phyloP scores from a whole-genome alignment of 2,329 filamentous ascomycete species.

The Alternaria postmessia region DNA sequence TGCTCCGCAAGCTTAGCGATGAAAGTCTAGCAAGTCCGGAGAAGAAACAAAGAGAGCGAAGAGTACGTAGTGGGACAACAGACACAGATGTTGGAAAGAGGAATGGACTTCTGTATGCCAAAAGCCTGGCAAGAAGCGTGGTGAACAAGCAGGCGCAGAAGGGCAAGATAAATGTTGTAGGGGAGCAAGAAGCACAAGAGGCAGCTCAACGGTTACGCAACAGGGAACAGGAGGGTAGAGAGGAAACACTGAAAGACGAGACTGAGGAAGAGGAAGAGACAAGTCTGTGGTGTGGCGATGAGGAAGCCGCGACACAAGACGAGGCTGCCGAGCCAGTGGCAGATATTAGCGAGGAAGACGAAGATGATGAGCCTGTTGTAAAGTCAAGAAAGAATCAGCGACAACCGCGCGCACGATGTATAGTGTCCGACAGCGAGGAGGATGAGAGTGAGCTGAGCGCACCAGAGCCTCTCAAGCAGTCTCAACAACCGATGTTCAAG shows the following conservation, averaged over 20 bases:
- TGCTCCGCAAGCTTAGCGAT: slow-evolving; percentile 38
- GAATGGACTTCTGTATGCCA: slow-evolving; percentile 35
- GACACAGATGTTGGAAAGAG: slow-evolving; percentile 29
- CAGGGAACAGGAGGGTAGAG: slow-evolving; percentile 12
- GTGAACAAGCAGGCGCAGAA: slow-evolving; percentile 30
- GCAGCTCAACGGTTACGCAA: slow-evolving; percentile 6
- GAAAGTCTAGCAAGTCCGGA: slow-evolving; percentile 43
- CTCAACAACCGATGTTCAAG: slow-evolving; percentile 12
- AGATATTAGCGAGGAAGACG: slow-evolving; percentile 26
- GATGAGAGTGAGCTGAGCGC: slow-evolving; percentile 18
- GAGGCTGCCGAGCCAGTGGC: slow-evolving; percentile 6
- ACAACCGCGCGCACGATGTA: slow-evolving; percentile 21
- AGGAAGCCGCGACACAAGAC: slow-evolving; percentile 22
- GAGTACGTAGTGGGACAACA: slow-evolving; percentile 22
- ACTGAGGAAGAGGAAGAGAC: slow-evolving; percentile 35
- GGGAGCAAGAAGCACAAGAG: slow-evolving; percentile 24
- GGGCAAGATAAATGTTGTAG: slow-evolving; percentile 25
- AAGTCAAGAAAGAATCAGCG: slow-evolving; percentile 25
- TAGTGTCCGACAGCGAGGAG: slow-evolving; percentile 37
- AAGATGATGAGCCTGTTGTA: slow-evolving; percentile 43
- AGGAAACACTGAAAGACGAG: slow-evolving; percentile 20
- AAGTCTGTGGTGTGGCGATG: slow-evolving; percentile 43
- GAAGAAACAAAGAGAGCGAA: slow-evolving; percentile 29
- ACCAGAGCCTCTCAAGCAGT: background rate
- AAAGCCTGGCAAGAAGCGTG: slow-evolving; percentile 39